Evolutionary conservation across 2,329 filamentous ascomycete genomes (phyloP).

Genomic region (Corynespora cassiicola): DNA sequence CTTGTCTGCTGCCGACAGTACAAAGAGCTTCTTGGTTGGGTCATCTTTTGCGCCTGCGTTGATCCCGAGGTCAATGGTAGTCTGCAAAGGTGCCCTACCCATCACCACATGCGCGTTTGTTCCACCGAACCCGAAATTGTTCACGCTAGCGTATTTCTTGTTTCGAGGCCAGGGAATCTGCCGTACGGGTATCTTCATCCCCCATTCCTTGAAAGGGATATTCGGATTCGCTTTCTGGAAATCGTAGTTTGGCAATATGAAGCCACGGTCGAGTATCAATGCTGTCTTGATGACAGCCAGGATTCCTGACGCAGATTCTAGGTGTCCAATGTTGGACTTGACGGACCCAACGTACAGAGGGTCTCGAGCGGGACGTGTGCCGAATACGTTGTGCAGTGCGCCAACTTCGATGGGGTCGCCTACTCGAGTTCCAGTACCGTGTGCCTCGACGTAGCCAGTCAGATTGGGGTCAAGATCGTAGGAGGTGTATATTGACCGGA

Average conservation of each 20-base stretch:
- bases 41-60: constrained; percentile 20
- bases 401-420: constrained; percentile 39
- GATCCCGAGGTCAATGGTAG: constrained; percentile 29
- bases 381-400: constrained; percentile 30
- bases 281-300: constrained; percentile 47
- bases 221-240: constrained; percentile 42
- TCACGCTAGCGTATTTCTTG: constrained; percentile 50
- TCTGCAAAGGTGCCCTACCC: constrained; percentile 22
- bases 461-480: constrained; percentile 29
- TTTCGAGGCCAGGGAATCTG: constrained; percentile 30
- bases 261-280: constrained; percentile 48
- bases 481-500: constrained; percentile 26
- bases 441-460: constrained; percentile 38
- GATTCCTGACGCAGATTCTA: constrained; percentile 37
- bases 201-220: constrained; percentile 30
- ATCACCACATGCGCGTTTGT: constrained; percentile 44
- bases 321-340: constrained; percentile 42
- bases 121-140: constrained; percentile 55
- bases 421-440: constrained; percentile 64
- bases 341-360: constrained; percentile 35
- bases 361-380: constrained; percentile 20
- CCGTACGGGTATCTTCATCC: constrained; percentile 22
- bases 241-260: constrained; percentile 46
- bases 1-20: constrained; percentile 29
- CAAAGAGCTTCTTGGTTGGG: constrained; percentile 22